Percentiles rank a stretch among this genome's conserved stretches.
These are phyloP conservation scores for Mortierella claussenii DNA, from an alignment of 192 early-diverging fungal genomes.

Conservation along the genomic window DNA sequence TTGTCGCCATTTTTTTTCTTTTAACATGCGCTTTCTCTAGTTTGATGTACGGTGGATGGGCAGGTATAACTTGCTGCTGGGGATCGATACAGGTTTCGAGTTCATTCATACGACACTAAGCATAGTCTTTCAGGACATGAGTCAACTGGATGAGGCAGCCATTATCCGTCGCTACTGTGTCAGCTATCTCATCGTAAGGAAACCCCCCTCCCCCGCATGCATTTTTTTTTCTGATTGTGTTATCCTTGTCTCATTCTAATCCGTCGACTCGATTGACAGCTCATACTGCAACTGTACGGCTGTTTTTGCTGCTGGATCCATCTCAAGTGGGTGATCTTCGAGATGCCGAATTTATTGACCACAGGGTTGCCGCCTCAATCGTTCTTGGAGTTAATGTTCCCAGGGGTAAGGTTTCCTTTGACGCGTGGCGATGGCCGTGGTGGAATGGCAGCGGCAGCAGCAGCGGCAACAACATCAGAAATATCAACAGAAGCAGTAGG, in stretches of 20 bases:
- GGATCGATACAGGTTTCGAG: slow-evolving; percentile 39
- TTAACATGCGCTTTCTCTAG: no score
- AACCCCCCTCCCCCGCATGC: background rate
- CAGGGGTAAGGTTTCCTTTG: slow-evolving; percentile 3
- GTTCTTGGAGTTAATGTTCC: slow-evolving; percentile 30
- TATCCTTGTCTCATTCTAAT: background rate
- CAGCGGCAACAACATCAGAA: background rate
- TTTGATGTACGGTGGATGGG: slow-evolving; percentile 49
- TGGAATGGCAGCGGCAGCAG: background rate
- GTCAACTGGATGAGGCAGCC: slow-evolving; percentile 5
- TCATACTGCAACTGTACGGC: slow-evolving; percentile 26
- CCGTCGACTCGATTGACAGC: background rate
- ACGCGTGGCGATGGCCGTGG: background rate
- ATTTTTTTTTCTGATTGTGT: background rate
- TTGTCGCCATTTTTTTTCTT: no score
- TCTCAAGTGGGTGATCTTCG: slow-evolving; percentile 26
- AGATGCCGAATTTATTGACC: slow-evolving; percentile 26
- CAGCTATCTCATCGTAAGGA: slow-evolving; percentile 25
- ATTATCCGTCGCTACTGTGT: slow-evolving; percentile 26
- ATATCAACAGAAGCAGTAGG: background rate
- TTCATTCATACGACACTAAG: slow-evolving; percentile 31
- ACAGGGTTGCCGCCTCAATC: slow-evolving; percentile 5
- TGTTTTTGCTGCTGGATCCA: slow-evolving; percentile 51
- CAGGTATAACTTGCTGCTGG: slow-evolving; percentile 33
- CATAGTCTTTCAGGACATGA: slow-evolving; percentile 32